These are phyloP conservation scores for Leishmania gerbilli DNA, from an alignment of 208 protist genomes.

Conservation along the genomic window DNA sequence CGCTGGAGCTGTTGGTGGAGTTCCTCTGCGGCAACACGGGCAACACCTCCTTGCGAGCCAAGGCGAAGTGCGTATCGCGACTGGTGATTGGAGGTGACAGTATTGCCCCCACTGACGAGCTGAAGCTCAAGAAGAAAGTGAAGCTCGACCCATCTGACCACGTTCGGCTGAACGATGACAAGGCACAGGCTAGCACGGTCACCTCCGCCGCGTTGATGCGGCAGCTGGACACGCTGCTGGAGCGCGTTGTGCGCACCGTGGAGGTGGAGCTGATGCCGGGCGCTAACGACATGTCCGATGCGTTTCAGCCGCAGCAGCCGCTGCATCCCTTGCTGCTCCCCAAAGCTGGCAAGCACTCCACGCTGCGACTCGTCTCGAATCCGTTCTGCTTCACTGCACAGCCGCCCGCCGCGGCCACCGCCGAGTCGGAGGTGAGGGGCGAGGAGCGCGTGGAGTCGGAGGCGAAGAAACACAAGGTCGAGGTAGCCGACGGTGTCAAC, in stretches of 20 bases:
- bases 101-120: conserved; percentile 87
- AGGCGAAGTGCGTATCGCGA: conserved; percentile 60
- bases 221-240: conserved; percentile 71
- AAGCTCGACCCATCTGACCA: conserved; percentile 87
- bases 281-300: conserved; percentile 87
- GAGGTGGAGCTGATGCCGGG: conserved; percentile 93
- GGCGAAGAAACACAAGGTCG: conserved; percentile 15
- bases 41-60: conserved; percentile 41
- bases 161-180: conserved; percentile 67
- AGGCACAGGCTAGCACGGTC: conserved; percentile 34
- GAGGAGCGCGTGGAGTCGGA: conserved; percentile 1
- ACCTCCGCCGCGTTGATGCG: conserved; percentile 74
- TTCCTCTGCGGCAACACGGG: conserved; percentile 78
- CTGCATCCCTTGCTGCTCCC: conserved; percentile 88
- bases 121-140: conserved; percentile 85
- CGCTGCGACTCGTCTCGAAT: conserved; percentile 82
- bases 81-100: conserved; percentile 88
- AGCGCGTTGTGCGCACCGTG: conserved; percentile 60
- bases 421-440: not conserved
- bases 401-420: conserved; percentile 16
- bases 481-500: conserved; percentile 21
- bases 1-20: conserved; percentile 76
- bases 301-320: conserved; percentile 93
- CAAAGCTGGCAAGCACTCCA: conserved; percentile 62
- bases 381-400: conserved; percentile 74